Evolutionary conservation across 345 rosid genomes (phyloP).

Genomic region (Punica granatum): DNA sequence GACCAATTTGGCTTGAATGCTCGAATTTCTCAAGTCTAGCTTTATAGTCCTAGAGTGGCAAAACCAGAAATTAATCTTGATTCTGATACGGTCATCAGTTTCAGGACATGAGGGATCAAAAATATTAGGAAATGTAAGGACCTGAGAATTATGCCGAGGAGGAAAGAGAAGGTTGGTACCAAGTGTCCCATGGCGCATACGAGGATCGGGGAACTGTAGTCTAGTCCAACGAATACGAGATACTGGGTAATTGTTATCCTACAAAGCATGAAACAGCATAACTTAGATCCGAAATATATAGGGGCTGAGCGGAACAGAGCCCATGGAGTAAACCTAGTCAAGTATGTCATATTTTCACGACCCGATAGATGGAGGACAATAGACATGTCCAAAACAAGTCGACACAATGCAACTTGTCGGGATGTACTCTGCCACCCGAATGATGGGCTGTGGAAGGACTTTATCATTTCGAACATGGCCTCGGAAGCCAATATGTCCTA

Average conservation of each 20-base stretch:
- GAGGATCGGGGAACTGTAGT: constrained; percentile 68
- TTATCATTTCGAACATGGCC: too few relatives aligned
- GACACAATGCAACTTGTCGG: too few relatives aligned
- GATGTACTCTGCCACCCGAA: too few relatives aligned
- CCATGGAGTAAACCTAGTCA: too few relatives aligned
- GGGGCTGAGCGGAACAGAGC: too few relatives aligned
- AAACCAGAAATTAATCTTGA: neutral
- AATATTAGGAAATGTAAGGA: constrained; percentile 9
- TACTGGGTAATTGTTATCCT: constrained; percentile 63
- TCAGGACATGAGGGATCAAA: neutral
- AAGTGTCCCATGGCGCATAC: constrained; percentile 78
- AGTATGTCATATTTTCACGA: neutral
- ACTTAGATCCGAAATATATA: neutral
- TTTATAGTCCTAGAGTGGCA: constrained; percentile 29
- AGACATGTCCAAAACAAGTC: neutral
- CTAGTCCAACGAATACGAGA: constrained; percentile 58
- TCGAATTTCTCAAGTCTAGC: constrained; percentile 42
- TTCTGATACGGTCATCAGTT: neutral
- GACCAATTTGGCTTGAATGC: constrained; percentile 32
- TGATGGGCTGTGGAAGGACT: too few relatives aligned
- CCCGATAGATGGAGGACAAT: too few relatives aligned
- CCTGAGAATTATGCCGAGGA: constrained; percentile 53
- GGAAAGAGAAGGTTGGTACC: constrained; percentile 56
- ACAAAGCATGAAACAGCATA: constrained; percentile 1
- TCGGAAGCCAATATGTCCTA: too few relatives aligned